Conservation (phyloP, 2,329 filamentous ascomycete genomes). For the Moelleriella libera region DNA sequence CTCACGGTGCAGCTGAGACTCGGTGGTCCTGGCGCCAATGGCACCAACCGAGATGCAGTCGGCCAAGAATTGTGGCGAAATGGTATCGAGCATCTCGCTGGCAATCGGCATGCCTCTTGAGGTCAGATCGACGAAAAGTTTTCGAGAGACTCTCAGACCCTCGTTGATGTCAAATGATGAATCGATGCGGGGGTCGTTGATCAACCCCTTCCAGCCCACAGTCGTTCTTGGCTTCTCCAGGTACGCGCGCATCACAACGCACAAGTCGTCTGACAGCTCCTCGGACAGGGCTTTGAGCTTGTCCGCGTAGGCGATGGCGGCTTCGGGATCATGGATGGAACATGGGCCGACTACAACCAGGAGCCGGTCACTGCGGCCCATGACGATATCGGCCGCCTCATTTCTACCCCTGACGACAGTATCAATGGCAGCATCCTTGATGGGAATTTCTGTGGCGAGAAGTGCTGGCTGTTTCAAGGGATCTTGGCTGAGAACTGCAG, state of each 20-base stretch:
- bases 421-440: constrained; percentile 44
- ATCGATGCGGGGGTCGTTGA: constrained; percentile 98
- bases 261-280: constrained; percentile 69
- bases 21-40: constrained; percentile 90
- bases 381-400: constrained; percentile 60
- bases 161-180: constrained; percentile 99
- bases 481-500: constrained; percentile 81
- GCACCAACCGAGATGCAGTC: constrained; percentile 92
- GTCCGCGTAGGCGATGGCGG: constrained; percentile 76
- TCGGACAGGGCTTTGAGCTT: constrained; percentile 64
- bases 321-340: constrained; percentile 87
- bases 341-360: constrained; percentile 92
- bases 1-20: constrained; percentile 92
- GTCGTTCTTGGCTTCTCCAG: constrained; percentile 97
- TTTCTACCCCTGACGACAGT: constrained; percentile 60
- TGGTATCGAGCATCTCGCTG: constrained; percentile 96
- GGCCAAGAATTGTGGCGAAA: constrained; percentile 93
- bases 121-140: constrained; percentile 88
- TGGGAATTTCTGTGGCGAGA: constrained; percentile 74
- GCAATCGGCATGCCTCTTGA: constrained; percentile 83
- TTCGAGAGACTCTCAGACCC: constrained; percentile 78
- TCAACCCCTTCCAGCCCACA: constrained; percentile 97
- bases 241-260: constrained; percentile 96
- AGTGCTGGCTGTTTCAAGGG: constrained; percentile 81
- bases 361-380: constrained; percentile 69